Percentiles rank a stretch among this genome's conserved stretches.
phyloP scores from a whole-genome alignment of 139 green algal genomes.

The Picochlorum sp. region DNA sequence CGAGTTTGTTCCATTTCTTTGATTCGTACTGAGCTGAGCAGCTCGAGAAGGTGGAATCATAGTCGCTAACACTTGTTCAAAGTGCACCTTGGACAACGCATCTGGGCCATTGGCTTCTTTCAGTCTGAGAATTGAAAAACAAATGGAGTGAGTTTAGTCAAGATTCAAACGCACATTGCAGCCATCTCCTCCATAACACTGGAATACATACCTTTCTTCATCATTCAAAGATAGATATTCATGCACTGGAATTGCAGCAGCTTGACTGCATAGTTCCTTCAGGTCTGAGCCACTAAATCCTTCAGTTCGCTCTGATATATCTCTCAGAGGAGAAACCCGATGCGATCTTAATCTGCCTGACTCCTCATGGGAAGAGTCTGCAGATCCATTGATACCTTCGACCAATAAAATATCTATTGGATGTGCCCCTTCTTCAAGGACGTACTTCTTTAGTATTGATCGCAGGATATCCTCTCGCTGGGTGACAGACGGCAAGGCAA shows the following conservation, averaged over 20 bases:
- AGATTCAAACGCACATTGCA: no score
- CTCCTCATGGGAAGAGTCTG: background rate
- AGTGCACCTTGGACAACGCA: slow-evolving; percentile 9
- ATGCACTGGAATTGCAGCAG: slow-evolving; percentile 38
- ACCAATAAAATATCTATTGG: background rate
- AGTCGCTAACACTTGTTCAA: slow-evolving; percentile 15
- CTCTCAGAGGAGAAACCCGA: slow-evolving; percentile 5
- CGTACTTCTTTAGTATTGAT: slow-evolving; percentile 27
- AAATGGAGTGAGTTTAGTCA: no score
- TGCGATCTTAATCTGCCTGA: background rate
- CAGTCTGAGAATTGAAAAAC: background rate
- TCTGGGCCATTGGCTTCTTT: background rate
- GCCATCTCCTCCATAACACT: no score
- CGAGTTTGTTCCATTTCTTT: no score
- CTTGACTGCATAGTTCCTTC: slow-evolving; percentile 59
- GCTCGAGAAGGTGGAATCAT: slow-evolving; percentile 17
- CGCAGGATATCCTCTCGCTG: slow-evolving; percentile 57
- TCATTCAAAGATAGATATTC: slow-evolving; percentile 13
- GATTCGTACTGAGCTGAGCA: slow-evolving; percentile 12
- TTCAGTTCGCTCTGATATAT: slow-evolving; percentile 43
- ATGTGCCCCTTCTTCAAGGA: slow-evolving; percentile 1
- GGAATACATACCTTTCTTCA: background rate
- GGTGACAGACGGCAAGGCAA: slow-evolving; percentile 42
- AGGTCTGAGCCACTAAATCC: slow-evolving; percentile 74
- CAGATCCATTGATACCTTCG: background rate